phyloP scores from a whole-genome alignment of 768 basidiomycete species.

The Lentinula sp. region DNA sequence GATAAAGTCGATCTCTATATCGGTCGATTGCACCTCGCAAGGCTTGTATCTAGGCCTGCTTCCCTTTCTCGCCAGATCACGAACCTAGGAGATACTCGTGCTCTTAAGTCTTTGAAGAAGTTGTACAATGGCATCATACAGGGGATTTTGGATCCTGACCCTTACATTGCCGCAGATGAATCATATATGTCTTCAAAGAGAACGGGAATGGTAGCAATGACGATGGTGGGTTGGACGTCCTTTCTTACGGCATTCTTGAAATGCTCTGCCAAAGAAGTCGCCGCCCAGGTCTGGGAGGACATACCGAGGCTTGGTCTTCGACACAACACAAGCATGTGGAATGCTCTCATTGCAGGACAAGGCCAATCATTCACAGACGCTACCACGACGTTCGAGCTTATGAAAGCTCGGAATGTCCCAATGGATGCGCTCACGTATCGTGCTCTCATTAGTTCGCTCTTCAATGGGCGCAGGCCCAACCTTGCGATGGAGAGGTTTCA shows the following conservation, averaged over 20 bases:
- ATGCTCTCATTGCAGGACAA: constrained; percentile 61
- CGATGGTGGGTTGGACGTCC: constrained; percentile 54
- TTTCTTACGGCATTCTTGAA: constrained; percentile 64
- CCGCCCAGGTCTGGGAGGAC: constrained; percentile 64
- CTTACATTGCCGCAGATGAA: constrained; percentile 46
- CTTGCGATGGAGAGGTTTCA: constrained; percentile 47
- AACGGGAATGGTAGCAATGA: constrained; percentile 42
- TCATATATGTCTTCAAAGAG: constrained; percentile 28
- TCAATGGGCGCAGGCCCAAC: constrained; percentile 40
- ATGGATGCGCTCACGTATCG: constrained; percentile 65
- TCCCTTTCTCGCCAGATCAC: constrained; percentile 45
- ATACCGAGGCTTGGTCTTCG: constrained; percentile 40
- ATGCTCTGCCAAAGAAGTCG: constrained; percentile 48
- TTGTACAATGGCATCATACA: constrained; percentile 47
- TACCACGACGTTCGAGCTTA: constrained; percentile 54
- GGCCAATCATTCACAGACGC: constrained; percentile 47
- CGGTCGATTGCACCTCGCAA: constrained; percentile 42
- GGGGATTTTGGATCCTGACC: constrained; percentile 43
- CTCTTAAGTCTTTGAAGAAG: constrained; percentile 27
- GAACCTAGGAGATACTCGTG: constrained; percentile 32
- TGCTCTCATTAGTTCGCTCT: constrained; percentile 61
- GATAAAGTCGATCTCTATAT: constrained; percentile 39
- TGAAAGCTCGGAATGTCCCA: constrained; percentile 47
- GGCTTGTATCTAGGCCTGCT: constrained; percentile 42
- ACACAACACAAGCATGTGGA: constrained; percentile 64